phyloP scores from a whole-genome alignment of 345 rosid species.

The Arabis alpina region DNA sequence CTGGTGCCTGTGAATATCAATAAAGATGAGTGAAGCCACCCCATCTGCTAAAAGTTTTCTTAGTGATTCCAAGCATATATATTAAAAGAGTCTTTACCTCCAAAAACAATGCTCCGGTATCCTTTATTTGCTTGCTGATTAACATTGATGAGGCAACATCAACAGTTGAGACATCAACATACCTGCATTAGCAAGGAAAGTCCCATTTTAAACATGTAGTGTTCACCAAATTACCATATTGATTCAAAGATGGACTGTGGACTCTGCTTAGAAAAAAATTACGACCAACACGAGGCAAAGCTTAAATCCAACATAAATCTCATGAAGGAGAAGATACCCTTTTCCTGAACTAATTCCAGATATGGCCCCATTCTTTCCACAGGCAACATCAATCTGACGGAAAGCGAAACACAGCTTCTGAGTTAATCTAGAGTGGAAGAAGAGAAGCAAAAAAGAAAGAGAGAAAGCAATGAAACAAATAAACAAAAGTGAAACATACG shows the following conservation, averaged over 20 bases:
- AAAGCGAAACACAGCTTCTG: slow-evolving; percentile 37
- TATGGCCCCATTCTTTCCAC: slow-evolving; percentile 81
- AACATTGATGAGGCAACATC: slow-evolving; percentile 77
- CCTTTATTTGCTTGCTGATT: slow-evolving; percentile 62
- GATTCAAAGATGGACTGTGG: slow-evolving; percentile 3
- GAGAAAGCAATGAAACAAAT: neutral
- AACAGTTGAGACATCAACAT: slow-evolving; percentile 92
- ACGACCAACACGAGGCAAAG: too few species aligned
- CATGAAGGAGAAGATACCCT: slow-evolving; percentile 47
- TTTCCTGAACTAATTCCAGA: slow-evolving; percentile 81
- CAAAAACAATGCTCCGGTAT: slow-evolving; percentile 75
- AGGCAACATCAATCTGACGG: slow-evolving; percentile 78
- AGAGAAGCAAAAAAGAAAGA: slow-evolving; percentile 2
- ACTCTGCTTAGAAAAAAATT: neutral
- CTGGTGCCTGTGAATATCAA: slow-evolving; percentile 71
- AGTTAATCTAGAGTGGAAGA: slow-evolving; percentile 21
- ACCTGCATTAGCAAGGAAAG: slow-evolving; percentile 50
- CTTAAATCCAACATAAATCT: too few species aligned
- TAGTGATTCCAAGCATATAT: neutral
- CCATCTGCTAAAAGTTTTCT: neutral
- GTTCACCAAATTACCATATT: neutral
- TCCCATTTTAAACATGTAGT: neutral
- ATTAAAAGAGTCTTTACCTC: slow-evolving; percentile 55
- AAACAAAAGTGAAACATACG: slow-evolving; percentile 58
- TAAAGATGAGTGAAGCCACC: neutral